phyloP scores from a whole-genome alignment of 495 filamentous ascomycete species.

The Letharia lupina region DNA sequence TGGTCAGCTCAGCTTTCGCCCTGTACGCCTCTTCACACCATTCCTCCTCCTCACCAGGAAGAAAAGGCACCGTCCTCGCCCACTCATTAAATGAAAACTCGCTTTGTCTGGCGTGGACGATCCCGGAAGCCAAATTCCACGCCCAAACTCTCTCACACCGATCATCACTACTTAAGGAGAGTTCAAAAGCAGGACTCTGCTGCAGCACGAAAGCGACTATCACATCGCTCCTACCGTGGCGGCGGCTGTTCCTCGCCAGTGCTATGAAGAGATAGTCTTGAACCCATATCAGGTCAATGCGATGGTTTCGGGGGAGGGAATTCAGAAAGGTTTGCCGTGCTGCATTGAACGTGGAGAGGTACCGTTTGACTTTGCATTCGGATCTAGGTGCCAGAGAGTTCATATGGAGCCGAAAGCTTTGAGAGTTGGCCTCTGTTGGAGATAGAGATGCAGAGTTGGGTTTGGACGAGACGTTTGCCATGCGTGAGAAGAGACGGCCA shows the following conservation, averaged over 20 bases:
- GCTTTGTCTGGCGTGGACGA: not conserved
- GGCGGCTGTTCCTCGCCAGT: not conserved
- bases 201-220: not conserved
- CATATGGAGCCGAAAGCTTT: not conserved
- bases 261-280: not conserved
- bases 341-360: not conserved
- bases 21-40: not conserved
- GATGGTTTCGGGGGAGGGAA: not conserved
- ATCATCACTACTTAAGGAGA: not conserved
- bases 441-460: not conserved
- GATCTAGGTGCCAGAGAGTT: not conserved
- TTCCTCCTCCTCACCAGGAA: not conserved
- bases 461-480: not conserved
- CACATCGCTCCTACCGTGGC: not conserved
- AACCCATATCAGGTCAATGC: not conserved
- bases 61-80: not conserved
- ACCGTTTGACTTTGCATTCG: not conserved
- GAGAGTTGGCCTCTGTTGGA: not conserved
- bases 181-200: not conserved
- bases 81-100: not conserved
- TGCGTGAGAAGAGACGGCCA: not conserved
- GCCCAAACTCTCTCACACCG: not conserved
- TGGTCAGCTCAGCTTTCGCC: not conserved
- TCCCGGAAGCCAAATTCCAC: not conserved
- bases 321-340: not conserved